Evolutionary conservation across 2,329 filamentous ascomycete species (phyloP).

Genomic region (Dryadomyces quercus-mongolicae): DNA sequence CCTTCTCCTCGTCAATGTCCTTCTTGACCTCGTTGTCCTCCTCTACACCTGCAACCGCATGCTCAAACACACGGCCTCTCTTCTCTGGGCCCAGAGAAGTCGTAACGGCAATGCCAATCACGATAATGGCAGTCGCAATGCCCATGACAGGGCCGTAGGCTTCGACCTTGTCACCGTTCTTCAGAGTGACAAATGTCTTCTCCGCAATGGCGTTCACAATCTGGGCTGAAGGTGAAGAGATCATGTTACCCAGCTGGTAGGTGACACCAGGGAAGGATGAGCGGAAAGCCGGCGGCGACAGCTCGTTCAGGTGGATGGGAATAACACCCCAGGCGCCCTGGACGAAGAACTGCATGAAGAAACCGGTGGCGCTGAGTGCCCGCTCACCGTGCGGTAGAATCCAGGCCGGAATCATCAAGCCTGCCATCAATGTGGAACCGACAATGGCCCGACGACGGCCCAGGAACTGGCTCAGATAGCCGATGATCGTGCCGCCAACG

Average conservation of each 20-base stretch:
- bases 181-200: constrained; percentile 39
- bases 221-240: constrained; percentile 46
- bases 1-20: constrained; percentile 7
- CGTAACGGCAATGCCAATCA: constrained; percentile 54
- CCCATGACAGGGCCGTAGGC: constrained; percentile 68
- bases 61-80: constrained; percentile 57
- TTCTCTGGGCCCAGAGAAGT: constrained; percentile 63
- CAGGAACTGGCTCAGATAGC: constrained; percentile 56
- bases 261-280: constrained; percentile 59
- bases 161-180: constrained; percentile 44
- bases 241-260: constrained; percentile 67
- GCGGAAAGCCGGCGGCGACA: constrained; percentile 57
- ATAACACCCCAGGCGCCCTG: constrained; percentile 57
- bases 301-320: constrained; percentile 62
- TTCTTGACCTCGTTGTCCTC: constrained; percentile 13
- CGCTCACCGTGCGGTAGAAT: constrained; percentile 44
- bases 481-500: constrained; percentile 52
- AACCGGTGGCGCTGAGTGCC: constrained; percentile 63
- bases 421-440: constrained; percentile 51
- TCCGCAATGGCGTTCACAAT: constrained; percentile 2
- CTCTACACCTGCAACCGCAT: constrained; percentile 27
- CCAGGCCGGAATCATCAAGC: constrained; percentile 73
- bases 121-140: constrained; percentile 65
- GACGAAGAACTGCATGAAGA: constrained; percentile 64
- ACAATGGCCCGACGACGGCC: constrained; percentile 60